Base-by-base conservation (phyloP, 148 eudicot genomes). In the Drosera capensis region DNA sequence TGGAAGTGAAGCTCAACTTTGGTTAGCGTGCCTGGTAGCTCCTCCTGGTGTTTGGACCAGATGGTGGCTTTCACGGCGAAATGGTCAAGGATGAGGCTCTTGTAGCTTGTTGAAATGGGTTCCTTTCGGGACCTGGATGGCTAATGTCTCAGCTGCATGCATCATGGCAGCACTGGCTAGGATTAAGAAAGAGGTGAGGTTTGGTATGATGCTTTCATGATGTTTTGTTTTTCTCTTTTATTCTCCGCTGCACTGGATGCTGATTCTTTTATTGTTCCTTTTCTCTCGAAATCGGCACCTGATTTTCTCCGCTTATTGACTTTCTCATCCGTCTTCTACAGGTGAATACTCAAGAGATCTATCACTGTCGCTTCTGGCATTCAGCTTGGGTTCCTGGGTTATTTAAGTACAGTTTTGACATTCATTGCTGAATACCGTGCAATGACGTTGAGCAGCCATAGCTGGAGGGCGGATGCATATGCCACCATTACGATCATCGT, bases 321-420 rank as follows among this genome's bases (percentile, higher is more conserved):
- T 7, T 47, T 16, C 3, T 35, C 6, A 15, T 19, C 19, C 20
- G 22, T 26, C 21, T 29, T 14, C 21, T 46, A 35, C 52, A 86
- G 96, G 87, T 73, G 20, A 54, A 71, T 0, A 77, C 68, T 0
- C n/a, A 44, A 57, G 48, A 52, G 41, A 1, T 82, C 75, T 42
- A 59, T 71, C 42, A 77, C 80, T 3, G 58, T 77, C 12, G 78
- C 86, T 11, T 30, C 70, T 2, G 96, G 80, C 8, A 29, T 87
- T 23, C 94, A 87, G 46, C 59, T 87, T 11, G 96, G 96, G 1
- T 44, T 87, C 12, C 24, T 77, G 65, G 94, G 96, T 16, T 79
- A 82, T 53, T 66, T 90, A 42, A 84, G 97, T 65, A 84, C 97
- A 3, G 97, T 90, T 21, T 90, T 95, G 8, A 90, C 95, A 5